Evolutionary conservation across 2,329 filamentous ascomycete genomes (phyloP).

Genomic region (Aspergillus sp.): DNA sequence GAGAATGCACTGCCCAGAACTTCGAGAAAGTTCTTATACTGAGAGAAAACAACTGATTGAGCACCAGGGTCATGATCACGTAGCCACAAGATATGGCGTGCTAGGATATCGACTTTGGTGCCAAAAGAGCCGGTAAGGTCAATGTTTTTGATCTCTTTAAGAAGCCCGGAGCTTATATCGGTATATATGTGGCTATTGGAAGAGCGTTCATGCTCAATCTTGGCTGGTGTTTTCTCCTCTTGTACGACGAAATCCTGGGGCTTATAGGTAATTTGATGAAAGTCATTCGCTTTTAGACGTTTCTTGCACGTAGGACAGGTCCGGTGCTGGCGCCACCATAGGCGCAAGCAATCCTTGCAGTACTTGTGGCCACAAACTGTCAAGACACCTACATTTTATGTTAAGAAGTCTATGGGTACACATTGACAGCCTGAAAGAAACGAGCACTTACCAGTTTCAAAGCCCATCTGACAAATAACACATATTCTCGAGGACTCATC

Average conservation of each 20-base stretch:
- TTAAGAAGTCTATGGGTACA: conserved; percentile 2
- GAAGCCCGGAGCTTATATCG: conserved; percentile 64
- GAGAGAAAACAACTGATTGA: conserved; percentile 92
- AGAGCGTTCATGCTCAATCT: conserved; percentile 23
- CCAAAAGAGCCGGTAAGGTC: conserved; percentile 72
- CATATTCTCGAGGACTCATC: conserved; percentile 64
- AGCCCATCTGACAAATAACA: conserved; percentile 75
- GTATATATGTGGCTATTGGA: conserved; percentile 63
- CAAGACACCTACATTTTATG: conserved; percentile 27
- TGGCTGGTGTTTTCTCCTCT: conserved; percentile 40
- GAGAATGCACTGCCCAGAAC: conserved; percentile 68
- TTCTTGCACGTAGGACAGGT: conserved; percentile 85
- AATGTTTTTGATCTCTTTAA: conserved; percentile 77
- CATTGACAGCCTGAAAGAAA: not conserved
- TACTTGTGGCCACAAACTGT: conserved; percentile 90
- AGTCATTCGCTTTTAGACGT: conserved; percentile 58
- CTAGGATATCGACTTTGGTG: conserved; percentile 81
- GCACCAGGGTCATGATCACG: conserved; percentile 77
- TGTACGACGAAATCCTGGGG: conserved; percentile 68
- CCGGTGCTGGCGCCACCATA: conserved; percentile 70
- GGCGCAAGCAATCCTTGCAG: conserved; percentile 77
- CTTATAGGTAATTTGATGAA: conserved; percentile 83
- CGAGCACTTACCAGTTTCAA: conserved; percentile 69
- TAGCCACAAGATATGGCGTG: conserved; percentile 80
- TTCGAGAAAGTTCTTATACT: conserved; percentile 75